Evolutionary conservation across 108 stramenopile species (phyloP), one percentile per base, ranked within the genome.

Genomic region (Stephanodiscus triporus): DNA sequence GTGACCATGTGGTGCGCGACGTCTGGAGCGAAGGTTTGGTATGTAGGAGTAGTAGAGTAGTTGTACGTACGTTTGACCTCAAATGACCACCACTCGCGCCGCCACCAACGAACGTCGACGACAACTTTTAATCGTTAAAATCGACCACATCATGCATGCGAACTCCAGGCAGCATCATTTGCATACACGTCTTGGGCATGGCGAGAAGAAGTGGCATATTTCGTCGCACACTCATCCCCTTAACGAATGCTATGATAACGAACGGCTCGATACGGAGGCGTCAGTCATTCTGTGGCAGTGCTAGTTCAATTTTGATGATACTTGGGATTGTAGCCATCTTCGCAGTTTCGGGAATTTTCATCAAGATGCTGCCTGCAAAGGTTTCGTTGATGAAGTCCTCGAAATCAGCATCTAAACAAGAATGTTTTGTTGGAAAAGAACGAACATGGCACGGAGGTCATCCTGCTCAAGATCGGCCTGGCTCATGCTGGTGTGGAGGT

Each of bases 401-500:
- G 58, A 60, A 23, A 60, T 17, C 48, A 65, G 11, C 26, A 56
- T 56, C 64, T 22, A 45, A 65, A 37, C 9, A 9, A 37, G 64
- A 17, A 48, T 45, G 50, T 37, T 10, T 48, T 32, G 47, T 68
- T 24, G 64, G 70, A 47, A 27, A 73, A 20, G 66, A 81, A 24
- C 66, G 50, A 27, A 81, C 68, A 58, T 81, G 80, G 80, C 80
- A 81, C 59, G 80, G 80, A 59, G 80, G 80, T 8, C 80, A 81
- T 67, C 80, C 80, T 2, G 80, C 73, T 22, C 57, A 64, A 65
- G 51, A 71, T 55, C 75, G 76, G 50, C 29, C 77, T 45, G 91
- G 93, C 68, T 84, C 86, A 4, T 94, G 91, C 71, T 91, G 86
- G 86, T 94, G 93, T 56, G 81, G 87, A 47, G 79, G 75, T 6